Base-by-base conservation (phyloP, 2,329 filamentous ascomycete genomes). In the Lachnellula willkommii region DNA sequence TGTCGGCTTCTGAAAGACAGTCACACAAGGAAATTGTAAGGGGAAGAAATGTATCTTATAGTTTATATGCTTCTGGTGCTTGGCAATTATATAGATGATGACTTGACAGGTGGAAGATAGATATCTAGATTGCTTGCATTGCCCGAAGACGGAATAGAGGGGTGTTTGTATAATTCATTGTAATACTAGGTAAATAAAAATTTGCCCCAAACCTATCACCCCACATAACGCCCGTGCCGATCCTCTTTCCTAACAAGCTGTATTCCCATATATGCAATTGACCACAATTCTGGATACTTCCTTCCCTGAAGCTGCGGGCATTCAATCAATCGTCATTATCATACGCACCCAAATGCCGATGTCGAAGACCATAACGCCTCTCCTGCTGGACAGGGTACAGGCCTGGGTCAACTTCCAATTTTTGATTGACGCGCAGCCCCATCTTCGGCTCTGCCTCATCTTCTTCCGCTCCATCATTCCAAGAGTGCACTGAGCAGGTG, bases 401-500 rank as follows among this genome's bases (percentile, higher is more conserved):
- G 7, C 22, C 26, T 14, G 54, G 60, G 53, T 65, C 54, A 59
- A 65, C 4, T 68, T 65, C 61, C 77, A 77, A 54, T 72, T 65
- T 66, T 37, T 65, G 58, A 42, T 79, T 54, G 73, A 73, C 54
- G 69, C 72, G 59, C 74, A 72, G 54, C 68, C 69, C 59, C 73
- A 81, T 76, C 20, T 71, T 71, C 1, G 76, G 78, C n/a, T 74
- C 73, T 6, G 74, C 83, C 60, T 87, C 81, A 58, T 85, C 83
- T 28, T 77, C 74, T 5, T 78, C 74, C 12, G 77, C 68, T 5
- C 78, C 81, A 60, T 86, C 83, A 55, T 85, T 86, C 85, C 85
- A 89, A 9, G 75, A 78, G 70, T 88, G 85, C 26, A 86, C 74
- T 1, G 82, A 85, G 61, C 83, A 86, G 3, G 85, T 88, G 12